These are phyloP conservation scores for Penicillium sp. DNA, from an alignment of 2,329 filamentous ascomycete species.

Conservation along the genomic window DNA sequence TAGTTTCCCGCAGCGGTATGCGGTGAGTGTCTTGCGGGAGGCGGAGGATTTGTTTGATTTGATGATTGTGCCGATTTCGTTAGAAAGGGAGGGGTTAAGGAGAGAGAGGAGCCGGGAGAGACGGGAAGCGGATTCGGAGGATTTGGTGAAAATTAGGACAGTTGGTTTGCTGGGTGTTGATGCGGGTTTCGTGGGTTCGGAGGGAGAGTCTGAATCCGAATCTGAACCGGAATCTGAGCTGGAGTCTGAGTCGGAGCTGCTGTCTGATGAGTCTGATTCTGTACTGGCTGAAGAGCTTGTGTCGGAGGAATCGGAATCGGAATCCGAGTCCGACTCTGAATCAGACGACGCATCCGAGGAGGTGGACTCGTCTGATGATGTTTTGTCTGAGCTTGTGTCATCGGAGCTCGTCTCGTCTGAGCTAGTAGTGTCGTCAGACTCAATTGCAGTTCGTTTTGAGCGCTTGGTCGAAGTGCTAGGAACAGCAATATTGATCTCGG, in stretches of 20 bases:
- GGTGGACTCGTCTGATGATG: slow-evolving; percentile 27
- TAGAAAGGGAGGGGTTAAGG: slow-evolving; percentile 63
- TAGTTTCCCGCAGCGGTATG: slow-evolving; percentile 67
- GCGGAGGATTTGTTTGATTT: slow-evolving; percentile 76
- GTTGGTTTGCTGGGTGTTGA: slow-evolving; percentile 39
- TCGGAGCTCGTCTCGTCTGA: slow-evolving; percentile 44
- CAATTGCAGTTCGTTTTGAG: slow-evolving; percentile 20
- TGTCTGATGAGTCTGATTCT: slow-evolving; percentile 27
- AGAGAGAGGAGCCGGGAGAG: slow-evolving; percentile 78
- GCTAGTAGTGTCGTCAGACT: slow-evolving; percentile 33
- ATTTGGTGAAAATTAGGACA: slow-evolving; percentile 86
- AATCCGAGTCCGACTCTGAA: slow-evolving; percentile 12
- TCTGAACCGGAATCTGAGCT: background rate
- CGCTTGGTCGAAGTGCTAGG: slow-evolving; percentile 2
- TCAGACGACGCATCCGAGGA: background rate
- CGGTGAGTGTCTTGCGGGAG: slow-evolving; percentile 68
- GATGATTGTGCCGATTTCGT: slow-evolving; percentile 71
- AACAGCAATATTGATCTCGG: slow-evolving; percentile 35
- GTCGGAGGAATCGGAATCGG: slow-evolving; percentile 28
- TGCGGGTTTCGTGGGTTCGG: background rate
- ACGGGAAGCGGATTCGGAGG: slow-evolving; percentile 84
- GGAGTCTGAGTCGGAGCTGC: slow-evolving; percentile 30
- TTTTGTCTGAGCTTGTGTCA: slow-evolving; percentile 31
- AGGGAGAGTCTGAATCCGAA: slow-evolving; percentile 31
- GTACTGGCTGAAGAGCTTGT: background rate